These are phyloP conservation scores for Stylonectria norvegica DNA, from an alignment of 2,329 filamentous ascomycete genomes.

Conservation along the genomic window DNA sequence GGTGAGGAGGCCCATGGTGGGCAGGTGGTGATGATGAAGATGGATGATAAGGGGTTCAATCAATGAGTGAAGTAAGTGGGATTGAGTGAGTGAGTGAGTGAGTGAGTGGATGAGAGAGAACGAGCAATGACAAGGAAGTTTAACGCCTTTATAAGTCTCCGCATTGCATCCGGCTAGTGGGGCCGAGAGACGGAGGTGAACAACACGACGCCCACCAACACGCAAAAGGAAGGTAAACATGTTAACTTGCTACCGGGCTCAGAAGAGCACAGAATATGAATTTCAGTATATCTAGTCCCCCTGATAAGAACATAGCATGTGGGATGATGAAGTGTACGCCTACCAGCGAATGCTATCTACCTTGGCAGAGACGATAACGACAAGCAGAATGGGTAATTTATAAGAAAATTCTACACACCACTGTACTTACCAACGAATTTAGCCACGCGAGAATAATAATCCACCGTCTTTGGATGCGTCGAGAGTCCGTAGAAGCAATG, in stretches of 20 bases:
- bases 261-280: too few relatives aligned
- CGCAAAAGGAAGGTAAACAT: too few relatives aligned
- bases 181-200: background rate
- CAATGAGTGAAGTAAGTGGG: background rate
- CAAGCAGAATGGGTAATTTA: too few relatives aligned
- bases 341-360: too few relatives aligned
- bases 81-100: background rate
- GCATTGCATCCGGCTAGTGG: background rate
- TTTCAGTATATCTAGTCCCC: too few relatives aligned
- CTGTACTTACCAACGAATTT: constrained; percentile 6
- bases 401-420: background rate
- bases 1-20: constrained; percentile 25
- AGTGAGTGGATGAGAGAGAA: constrained; percentile 1
- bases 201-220: too few relatives aligned
- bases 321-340: too few relatives aligned
- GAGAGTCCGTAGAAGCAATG: constrained; percentile 30
- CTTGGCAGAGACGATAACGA: too few relatives aligned
- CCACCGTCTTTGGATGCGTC: constrained; percentile 10
- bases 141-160: constrained; percentile 21
- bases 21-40: background rate
- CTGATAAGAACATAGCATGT: too few relatives aligned
- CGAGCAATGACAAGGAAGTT: constrained; percentile 5
- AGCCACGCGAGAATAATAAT: constrained; percentile 10
- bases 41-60: background rate
- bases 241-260: too few relatives aligned